Percentiles rank a stretch among this genome's conserved stretches.
Conservation (phyloP, 2,329 filamentous ascomycete species). For the Botrytis sinoallii region DNA sequence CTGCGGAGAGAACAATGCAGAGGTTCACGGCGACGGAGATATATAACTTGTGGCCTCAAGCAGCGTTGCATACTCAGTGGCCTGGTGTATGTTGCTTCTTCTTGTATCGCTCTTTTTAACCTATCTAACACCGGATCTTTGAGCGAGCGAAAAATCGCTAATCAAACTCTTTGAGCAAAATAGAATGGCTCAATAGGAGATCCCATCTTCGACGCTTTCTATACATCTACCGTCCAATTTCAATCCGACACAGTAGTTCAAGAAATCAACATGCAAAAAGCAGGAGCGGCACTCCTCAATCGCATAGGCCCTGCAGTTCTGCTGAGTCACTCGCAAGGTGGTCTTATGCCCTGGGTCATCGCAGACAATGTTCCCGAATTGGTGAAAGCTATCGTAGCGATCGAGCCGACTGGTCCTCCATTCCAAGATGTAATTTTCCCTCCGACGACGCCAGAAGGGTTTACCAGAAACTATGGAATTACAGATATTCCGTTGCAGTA, state of each 20-base stretch:
- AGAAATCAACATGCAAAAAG: constrained; percentile 41
- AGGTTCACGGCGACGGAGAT: constrained; percentile 33
- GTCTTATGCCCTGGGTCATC: constrained; percentile 43
- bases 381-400: constrained; percentile 42
- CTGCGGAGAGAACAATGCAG: constrained; percentile 29
- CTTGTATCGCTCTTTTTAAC: background rate
- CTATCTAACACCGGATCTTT: background rate
- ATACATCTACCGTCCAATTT: constrained; percentile 42
- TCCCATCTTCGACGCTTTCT: constrained; percentile 36
- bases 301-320: constrained; percentile 30
- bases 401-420: constrained; percentile 49
- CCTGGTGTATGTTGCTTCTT: constrained; percentile 34
- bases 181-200: constrained; percentile 30
- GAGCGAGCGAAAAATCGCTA: background rate
- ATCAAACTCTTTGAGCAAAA: background rate
- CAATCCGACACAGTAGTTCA: constrained; percentile 38
- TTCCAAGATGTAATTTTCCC: constrained; percentile 41
- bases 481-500: constrained; percentile 50
- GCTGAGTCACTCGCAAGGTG: constrained; percentile 45
- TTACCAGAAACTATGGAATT: constrained; percentile 44
- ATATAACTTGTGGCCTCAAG: constrained; percentile 37
- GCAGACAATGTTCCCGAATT: constrained; percentile 44
- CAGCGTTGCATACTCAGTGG: constrained; percentile 42
- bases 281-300: constrained; percentile 40
- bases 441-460: constrained; percentile 29